A percentile compares a stretch with the other conserved stretches of the same genome.
Conservation (phyloP, 2,329 filamentous ascomycete genomes). For the Ophiostoma sp. region DNA sequence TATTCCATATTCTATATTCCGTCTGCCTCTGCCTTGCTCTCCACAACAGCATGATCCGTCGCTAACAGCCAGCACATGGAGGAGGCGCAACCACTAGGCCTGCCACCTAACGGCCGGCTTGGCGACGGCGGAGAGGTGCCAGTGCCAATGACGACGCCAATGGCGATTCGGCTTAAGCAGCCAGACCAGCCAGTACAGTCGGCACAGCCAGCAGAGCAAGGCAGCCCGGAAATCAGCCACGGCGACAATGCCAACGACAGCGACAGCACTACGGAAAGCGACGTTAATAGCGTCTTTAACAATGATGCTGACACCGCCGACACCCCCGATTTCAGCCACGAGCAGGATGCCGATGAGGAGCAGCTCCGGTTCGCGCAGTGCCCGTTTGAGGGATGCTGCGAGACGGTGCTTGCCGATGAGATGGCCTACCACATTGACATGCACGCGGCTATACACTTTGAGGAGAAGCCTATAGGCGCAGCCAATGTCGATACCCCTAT, state of each 20-base stretch:
- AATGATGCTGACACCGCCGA: conserved; percentile 5
- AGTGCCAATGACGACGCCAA: not conserved
- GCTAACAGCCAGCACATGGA: conserved; percentile 33
- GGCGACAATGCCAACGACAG: conserved; percentile 12
- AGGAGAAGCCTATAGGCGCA: not conserved
- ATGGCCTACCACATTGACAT: conserved; percentile 56
- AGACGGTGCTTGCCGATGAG: conserved; percentile 49
- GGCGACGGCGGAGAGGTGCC: not conserved
- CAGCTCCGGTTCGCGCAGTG: conserved; percentile 46
- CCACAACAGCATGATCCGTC: not conserved
- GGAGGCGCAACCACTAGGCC: conserved; percentile 21
- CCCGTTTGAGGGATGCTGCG: conserved; percentile 53
- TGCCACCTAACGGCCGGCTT: not conserved
- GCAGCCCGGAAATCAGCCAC: not conserved
- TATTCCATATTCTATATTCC: not conserved
- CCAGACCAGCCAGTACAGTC: not conserved
- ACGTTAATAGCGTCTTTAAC: not conserved
- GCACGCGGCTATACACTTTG: conserved; percentile 45
- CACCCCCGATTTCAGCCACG: conserved; percentile 25
- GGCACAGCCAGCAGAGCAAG: not conserved
- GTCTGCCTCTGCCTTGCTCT: not conserved
- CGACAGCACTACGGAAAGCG: not conserved
- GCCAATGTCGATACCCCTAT: not conserved
- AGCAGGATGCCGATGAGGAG: conserved; percentile 30
- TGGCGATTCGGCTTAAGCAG: conserved; percentile 4